Evolutionary conservation across 1,284 basidiomycete species (phyloP).

Genomic region (Puccinia polysora): DNA sequence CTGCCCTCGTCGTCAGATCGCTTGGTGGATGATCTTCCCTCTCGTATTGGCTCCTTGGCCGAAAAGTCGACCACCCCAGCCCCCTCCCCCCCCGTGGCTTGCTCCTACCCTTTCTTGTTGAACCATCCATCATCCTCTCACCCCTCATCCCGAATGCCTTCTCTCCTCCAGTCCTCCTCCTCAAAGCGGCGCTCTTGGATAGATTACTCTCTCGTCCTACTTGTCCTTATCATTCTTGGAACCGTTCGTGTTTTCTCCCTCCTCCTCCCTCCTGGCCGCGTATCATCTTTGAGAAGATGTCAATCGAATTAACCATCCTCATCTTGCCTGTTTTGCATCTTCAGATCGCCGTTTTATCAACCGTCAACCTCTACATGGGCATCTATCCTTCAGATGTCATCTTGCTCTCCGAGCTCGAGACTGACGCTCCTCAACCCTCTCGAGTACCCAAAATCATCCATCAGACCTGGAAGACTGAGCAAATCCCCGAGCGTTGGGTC

Average conservation of each 20-base stretch:
- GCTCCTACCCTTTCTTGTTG: no score
- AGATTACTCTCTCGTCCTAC: not conserved
- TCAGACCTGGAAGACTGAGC: slow-evolving; percentile 95
- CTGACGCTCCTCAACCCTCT: not conserved
- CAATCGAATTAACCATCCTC: no score
- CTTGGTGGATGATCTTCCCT: no score
- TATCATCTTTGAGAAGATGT: no score
- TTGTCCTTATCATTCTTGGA: not conserved
- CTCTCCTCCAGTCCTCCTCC: no score
- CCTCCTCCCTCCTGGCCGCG: no score
- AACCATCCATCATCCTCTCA: no score
- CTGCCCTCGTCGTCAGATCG: no score
- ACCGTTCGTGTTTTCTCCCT: not conserved
- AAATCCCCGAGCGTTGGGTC: slow-evolving; percentile 77
- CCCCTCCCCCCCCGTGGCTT: no score
- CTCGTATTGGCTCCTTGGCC: no score
- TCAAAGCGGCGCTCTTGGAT: not conserved
- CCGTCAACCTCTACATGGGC: not conserved
- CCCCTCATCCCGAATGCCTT: not conserved
- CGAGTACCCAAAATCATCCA: slow-evolving; percentile 84
- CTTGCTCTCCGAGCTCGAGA: not conserved
- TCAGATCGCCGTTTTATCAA: slow-evolving; percentile 11
- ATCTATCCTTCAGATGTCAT: not conserved
- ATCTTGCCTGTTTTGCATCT: not conserved
- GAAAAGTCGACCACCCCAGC: no score